phyloP scores from a whole-genome alignment of 441 rosid species.

The Syzygium syzygioides region DNA sequence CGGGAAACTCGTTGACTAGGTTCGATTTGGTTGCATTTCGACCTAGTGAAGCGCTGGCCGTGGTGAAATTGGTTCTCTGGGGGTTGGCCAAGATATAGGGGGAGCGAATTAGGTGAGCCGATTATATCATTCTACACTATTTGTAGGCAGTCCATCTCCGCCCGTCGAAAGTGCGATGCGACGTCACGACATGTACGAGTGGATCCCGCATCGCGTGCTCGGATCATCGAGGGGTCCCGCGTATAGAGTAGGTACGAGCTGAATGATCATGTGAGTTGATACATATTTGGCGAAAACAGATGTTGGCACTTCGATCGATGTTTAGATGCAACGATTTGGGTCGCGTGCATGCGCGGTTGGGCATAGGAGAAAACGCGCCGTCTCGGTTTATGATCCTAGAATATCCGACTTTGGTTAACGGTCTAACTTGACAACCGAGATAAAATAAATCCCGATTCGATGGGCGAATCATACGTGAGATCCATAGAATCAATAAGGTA shows the following conservation, averaged over 20 bases:
- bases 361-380: neutral
- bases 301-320: neutral
- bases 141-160: neutral
- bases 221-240: neutral
- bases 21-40: neutral
- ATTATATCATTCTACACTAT: rapidly evolving
- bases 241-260: neutral
- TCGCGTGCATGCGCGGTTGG: neutral
- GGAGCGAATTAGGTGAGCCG: neutral
- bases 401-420: neutral
- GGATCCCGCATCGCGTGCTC: neutral
- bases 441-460: too few relatives aligned
- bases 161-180: neutral
- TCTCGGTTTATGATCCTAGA: neutral
- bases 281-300: neutral
- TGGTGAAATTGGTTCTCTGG: neutral
- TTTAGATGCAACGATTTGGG: neutral
- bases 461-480: rapidly evolving
- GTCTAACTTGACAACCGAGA: rapidly evolving
- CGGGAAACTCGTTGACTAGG: neutral
- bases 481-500: neutral
- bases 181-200: neutral
- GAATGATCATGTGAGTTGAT: neutral
- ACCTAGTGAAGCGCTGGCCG: neutral
- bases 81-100: neutral